phyloP scores from a whole-genome alignment of 768 basidiomycete species.

The Lactarius sanguifluus region DNA sequence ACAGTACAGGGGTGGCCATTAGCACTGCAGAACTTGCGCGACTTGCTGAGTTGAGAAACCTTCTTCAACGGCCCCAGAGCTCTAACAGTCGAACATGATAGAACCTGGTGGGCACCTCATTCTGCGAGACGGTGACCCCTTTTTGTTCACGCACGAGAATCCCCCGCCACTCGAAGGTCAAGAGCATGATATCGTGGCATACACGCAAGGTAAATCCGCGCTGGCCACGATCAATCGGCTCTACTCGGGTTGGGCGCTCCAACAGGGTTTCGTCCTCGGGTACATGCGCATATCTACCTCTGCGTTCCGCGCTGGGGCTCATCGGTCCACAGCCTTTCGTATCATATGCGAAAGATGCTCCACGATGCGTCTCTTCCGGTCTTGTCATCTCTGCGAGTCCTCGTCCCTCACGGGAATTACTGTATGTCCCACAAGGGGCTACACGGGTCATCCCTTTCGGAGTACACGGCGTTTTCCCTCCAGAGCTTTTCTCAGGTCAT shows the following conservation, averaged over 20 bases:
- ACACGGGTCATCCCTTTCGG: neutral
- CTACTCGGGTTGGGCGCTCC: neutral
- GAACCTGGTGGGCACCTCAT: slow-evolving; percentile 5
- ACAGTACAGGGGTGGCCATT: neutral
- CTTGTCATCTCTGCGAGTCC: neutral
- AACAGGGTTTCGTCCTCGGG: slow-evolving; percentile 5
- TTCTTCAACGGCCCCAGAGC: neutral
- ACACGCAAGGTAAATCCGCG: neutral
- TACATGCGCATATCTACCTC: neutral
- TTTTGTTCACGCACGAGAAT: neutral
- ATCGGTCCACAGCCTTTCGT: neutral
- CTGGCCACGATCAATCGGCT: neutral
- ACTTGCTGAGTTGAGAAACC: slow-evolving; percentile 6
- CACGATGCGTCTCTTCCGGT: slow-evolving; percentile 3
- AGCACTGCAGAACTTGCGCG: neutral
- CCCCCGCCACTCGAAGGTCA: slow-evolving; percentile 1
- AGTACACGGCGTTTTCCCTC: neutral
- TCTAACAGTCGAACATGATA: neutral
- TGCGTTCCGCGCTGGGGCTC: neutral
- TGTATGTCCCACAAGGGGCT: neutral
- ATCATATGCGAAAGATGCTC: neutral
- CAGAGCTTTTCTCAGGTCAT: neutral
- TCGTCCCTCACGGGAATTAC: neutral
- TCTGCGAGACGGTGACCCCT: neutral
- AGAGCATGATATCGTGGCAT: neutral